Evolutionary conservation across 2,329 filamentous ascomycete genomes (phyloP), one percentile per base, ranked within the genome.

Genomic region (Sporothrix humicola): DNA sequence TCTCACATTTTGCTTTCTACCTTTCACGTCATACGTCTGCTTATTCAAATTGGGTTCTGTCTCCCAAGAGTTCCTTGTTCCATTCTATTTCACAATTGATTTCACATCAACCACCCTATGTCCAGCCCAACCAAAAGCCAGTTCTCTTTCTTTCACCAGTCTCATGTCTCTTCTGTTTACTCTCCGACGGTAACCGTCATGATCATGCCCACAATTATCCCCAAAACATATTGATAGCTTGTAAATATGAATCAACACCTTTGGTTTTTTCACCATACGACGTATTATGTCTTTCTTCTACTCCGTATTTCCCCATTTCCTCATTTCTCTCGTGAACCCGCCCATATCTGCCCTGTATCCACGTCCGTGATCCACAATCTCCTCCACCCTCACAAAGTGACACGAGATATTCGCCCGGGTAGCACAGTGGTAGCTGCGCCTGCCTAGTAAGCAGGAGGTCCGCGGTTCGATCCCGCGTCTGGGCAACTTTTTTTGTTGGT

Each of bases 381-480:
- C 58, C 37, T 44, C 31, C 31, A 63, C 31, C n/a, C 13, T 52
- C 48, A 17, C 5, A 2, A 23, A 56, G 5, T 9, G 8, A 54
- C 23, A 20, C 2, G 12, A 9, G 44, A 13, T 1, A 63, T 7
- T 15, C 44, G 58, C 58, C 58, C 58, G 58, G 58, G 58, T 63
- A 63, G 58, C 58, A 63, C 58, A 63, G 58, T 63, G 58, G 31
- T 63, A 63, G 58, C 58, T 63, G 58, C 58, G 58, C 58, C 58
- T 63, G 58, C 58, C 58, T 63, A 63, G 58, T 63, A 63, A 63
- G 58, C 58, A 63, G 58, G 58, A 63, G 58, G 58, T 63, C 58
- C 58, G 58, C 58, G 58, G 58, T 63, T 63, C 58, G 58, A 63
- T 63, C 58, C 58, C 58, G 58, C 58, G 58, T 63, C 58, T 63